A percentile compares a stretch with the other conserved stretches of the same genome.
Conservation (phyloP, 2,329 filamentous ascomycete species). For the Aspergillus jensenii region DNA sequence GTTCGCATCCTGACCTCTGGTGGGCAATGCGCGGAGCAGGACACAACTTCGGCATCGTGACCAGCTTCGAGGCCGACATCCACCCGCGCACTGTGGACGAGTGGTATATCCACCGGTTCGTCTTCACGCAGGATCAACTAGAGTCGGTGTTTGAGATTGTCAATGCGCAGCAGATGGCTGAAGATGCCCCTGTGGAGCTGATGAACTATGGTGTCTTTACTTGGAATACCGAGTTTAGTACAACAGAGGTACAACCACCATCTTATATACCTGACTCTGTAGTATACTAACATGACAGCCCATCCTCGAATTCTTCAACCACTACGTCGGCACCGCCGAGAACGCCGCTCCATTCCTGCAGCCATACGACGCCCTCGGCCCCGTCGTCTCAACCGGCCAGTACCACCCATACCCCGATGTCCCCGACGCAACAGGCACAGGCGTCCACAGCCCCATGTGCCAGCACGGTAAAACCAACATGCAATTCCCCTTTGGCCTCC, state of each 20-base stretch:
- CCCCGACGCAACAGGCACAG: neutral
- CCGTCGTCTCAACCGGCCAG: neutral
- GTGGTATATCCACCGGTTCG: neutral
- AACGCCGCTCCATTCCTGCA: neutral
- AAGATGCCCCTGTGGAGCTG: neutral
- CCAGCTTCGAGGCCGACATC: neutral
- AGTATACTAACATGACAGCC: neutral
- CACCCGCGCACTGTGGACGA: neutral
- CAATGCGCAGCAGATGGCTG: neutral
- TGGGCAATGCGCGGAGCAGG: constrained; percentile 56
- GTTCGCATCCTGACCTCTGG: constrained; percentile 45
- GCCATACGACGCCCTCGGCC: neutral
- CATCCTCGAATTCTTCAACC: neutral
- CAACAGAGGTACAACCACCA: neutral
- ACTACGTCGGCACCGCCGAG: neutral
- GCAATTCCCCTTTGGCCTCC: neutral
- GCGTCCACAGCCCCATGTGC: neutral
- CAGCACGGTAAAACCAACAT: neutral
- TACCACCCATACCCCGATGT: neutral
- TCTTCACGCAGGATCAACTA: neutral
- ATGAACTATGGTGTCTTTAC: neutral
- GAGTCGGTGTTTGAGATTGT: neutral
- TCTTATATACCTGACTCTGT: too few relatives aligned
- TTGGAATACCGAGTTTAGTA: neutral
- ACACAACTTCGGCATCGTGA: constrained; percentile 53